A percentile compares a stretch with the other conserved stretches of the same genome.
These are phyloP conservation scores for Spencermartinsiella ligniputridi DNA, from an alignment of 1,139 yeast species.

Conservation along the genomic window DNA sequence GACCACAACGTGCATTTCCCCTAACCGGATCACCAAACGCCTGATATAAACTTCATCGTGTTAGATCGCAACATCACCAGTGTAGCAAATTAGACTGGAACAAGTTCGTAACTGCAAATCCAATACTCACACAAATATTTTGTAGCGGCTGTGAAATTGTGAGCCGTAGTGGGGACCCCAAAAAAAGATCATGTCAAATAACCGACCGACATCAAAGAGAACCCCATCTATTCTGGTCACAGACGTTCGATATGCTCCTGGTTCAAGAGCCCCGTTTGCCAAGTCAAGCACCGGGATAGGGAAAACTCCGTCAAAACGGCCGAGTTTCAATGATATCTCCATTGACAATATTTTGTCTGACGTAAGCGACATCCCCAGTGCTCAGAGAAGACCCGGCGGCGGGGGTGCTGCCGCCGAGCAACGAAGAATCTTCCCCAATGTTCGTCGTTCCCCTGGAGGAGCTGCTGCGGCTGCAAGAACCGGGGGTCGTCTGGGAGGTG, in stretches of 20 bases:
- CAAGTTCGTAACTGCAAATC: no score
- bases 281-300: conserved; percentile 6
- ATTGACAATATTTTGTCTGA: conserved; percentile 49
- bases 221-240: conserved; percentile 93
- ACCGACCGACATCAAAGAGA: conserved; percentile 71
- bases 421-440: neutral
- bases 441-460: neutral
- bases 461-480: neutral
- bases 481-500: neutral
- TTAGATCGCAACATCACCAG: no score
- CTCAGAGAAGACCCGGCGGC: conserved; percentile 36
- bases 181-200: conserved; percentile 18
- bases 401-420: neutral
- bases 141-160: no score
- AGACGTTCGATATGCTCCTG: conserved; percentile 63
- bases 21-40: no score
- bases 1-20: no score
- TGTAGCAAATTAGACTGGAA: no score
- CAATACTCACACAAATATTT: no score
- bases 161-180: neutral
- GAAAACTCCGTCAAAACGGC: conserved; percentile 5
- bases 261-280: conserved; percentile 78
- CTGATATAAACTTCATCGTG: no score
- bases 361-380: conserved; percentile 83
- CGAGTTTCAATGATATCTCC: conserved; percentile 23